Evolutionary conservation across 192 early-diverging fungal species (phyloP).

Genomic region (Rhizophagus prolifer): DNA sequence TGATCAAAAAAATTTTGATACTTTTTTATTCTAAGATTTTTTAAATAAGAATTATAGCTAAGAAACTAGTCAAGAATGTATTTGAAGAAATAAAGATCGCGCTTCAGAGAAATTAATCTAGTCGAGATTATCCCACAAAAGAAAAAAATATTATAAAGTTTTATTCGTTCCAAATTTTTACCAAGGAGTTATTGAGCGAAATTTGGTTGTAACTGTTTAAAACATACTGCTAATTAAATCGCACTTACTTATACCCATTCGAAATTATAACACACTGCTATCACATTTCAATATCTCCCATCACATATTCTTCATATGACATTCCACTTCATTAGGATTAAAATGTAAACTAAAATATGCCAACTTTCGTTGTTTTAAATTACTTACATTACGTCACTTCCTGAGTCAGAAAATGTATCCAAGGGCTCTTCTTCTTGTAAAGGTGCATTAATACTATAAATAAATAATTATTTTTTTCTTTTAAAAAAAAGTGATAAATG

Average conservation of each 20-base stretch:
- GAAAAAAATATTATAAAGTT: too few species aligned
- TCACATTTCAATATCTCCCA: slow-evolving; percentile 63
- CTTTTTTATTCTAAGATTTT: too few species aligned
- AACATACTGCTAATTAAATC: neutral
- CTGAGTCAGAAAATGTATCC: slow-evolving; percentile 28
- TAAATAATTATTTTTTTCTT: neutral
- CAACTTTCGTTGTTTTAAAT: slow-evolving; percentile 30
- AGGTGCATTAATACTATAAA: slow-evolving; percentile 53
- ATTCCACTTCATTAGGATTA: slow-evolving; percentile 34
- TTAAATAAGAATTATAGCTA: too few species aligned
- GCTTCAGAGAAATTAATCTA: too few species aligned
- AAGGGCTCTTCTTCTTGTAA: slow-evolving; percentile 54
- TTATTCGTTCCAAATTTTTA: too few species aligned
- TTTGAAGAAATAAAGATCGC: too few species aligned
- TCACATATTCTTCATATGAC: slow-evolving; percentile 65
- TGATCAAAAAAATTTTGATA: too few species aligned
- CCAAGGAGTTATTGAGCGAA: too few species aligned
- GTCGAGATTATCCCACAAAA: too few species aligned
- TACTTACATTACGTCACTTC: slow-evolving; percentile 31
- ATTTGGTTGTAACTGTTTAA: too few species aligned
- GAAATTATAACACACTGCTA: neutral
- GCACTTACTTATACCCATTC: neutral
- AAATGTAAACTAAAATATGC: slow-evolving; percentile 27
- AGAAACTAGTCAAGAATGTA: too few species aligned
- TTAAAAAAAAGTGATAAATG: neutral